These are phyloP conservation scores for Colletotrichum lini DNA, from an alignment of 2,329 filamentous ascomycete genomes.

Conservation along the genomic window DNA sequence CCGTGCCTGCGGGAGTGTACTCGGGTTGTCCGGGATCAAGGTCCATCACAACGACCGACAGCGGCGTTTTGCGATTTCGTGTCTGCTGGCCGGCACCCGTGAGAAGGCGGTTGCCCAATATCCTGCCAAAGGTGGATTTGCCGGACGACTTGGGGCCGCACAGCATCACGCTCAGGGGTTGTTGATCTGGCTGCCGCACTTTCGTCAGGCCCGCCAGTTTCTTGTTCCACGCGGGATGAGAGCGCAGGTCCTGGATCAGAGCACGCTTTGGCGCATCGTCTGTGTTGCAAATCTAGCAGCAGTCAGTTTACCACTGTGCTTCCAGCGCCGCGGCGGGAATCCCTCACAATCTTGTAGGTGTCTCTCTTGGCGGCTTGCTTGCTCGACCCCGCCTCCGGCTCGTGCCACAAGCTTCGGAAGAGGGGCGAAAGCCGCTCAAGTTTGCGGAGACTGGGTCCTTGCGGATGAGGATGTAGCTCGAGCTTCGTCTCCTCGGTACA, in stretches of 20 bases:
- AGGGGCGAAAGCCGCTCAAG: slow-evolving; percentile 75
- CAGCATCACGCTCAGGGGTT: slow-evolving; percentile 65
- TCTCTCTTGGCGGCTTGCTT: slow-evolving; percentile 43
- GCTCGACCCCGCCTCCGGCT: slow-evolving; percentile 49
- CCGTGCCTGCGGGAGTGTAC: slow-evolving; percentile 77
- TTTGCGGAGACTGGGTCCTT: slow-evolving; percentile 62
- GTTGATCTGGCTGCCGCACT: slow-evolving; percentile 49
- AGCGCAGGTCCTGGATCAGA: slow-evolving; percentile 68
- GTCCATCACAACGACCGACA: slow-evolving; percentile 70
- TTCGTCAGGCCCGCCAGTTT: slow-evolving; percentile 64
- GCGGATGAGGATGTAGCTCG: slow-evolving; percentile 70
- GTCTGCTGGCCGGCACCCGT: slow-evolving; percentile 57
- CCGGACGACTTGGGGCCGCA: slow-evolving; percentile 81
- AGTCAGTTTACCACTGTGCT: slow-evolving; percentile 46
- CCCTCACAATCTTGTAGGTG: slow-evolving; percentile 67
- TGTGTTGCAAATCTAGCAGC: slow-evolving; percentile 65
- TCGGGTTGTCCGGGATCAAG: slow-evolving; percentile 85
- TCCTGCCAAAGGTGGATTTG: slow-evolving; percentile 80
- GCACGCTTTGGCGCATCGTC: slow-evolving; percentile 65
- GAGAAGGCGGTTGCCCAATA: slow-evolving; percentile 78
- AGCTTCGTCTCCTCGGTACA: slow-evolving; percentile 65
- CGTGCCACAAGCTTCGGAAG: slow-evolving; percentile 77
- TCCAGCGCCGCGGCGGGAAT: not conserved
- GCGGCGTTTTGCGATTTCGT: slow-evolving; percentile 41
- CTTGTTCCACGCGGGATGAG: slow-evolving; percentile 73